Evolutionary conservation across 1,284 basidiomycete genomes (phyloP).

Genomic region (Ustilago esculenta): DNA sequence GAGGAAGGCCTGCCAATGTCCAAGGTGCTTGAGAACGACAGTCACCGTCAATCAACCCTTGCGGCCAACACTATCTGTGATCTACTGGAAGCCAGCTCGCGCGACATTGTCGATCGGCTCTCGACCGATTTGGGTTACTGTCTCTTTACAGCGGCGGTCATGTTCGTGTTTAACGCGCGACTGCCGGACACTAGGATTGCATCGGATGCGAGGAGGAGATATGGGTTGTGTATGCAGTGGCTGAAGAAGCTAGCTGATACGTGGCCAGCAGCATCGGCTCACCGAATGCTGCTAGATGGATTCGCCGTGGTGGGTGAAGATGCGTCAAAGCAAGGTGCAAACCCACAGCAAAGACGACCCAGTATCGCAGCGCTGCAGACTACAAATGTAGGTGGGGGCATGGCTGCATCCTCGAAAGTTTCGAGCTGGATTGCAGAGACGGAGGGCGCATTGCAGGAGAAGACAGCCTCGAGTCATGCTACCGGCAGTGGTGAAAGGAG

Average conservation of each 20-base stretch:
- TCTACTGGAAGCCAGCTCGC: constrained; percentile 41
- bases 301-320: constrained; percentile 54
- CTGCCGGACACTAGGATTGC: constrained; percentile 40
- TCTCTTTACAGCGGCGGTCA: constrained; percentile 59
- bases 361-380: constrained; percentile 29
- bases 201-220: constrained; percentile 42
- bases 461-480: too few relatives aligned
- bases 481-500: too few relatives aligned
- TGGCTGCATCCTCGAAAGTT: constrained; percentile 18
- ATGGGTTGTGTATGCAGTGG: constrained; percentile 56
- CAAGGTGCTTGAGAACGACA: constrained; percentile 49
- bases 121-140: constrained; percentile 59
- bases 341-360: constrained; percentile 10
- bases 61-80: constrained; percentile 59
- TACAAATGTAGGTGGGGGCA: background rate
- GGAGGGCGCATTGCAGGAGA: constrained; percentile 24
- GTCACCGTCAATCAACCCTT: constrained; percentile 44
- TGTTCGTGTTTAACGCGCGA: constrained; percentile 61
- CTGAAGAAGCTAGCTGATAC: constrained; percentile 52
- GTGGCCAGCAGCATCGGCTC: constrained; percentile 60
- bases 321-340: constrained; percentile 30
- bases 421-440: constrained; percentile 49
- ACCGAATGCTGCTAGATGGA: constrained; percentile 58
- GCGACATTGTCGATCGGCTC: constrained; percentile 53
- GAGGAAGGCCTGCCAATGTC: constrained; percentile 48